Percentiles rank a stretch among this genome's conserved stretches.
These are phyloP conservation scores for Melastoma candidum DNA, from an alignment of 441 rosid species.

Conservation along the genomic window DNA sequence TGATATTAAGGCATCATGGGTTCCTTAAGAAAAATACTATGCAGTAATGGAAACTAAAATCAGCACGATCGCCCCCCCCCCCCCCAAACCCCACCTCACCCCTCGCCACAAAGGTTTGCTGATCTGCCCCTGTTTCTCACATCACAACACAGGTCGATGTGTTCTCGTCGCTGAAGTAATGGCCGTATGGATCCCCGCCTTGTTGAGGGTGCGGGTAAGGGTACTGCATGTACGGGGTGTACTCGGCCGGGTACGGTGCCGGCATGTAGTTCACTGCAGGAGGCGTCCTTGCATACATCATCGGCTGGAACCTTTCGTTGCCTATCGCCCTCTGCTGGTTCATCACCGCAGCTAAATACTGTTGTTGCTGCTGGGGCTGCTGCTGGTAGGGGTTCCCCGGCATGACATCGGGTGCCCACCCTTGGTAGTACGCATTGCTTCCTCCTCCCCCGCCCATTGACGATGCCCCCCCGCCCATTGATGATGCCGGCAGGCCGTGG, in stretches of 20 bases:
- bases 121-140: constrained; percentile 25
- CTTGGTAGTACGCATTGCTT: constrained; percentile 47
- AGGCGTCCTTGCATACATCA: constrained; percentile 16
- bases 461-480: constrained; percentile 7
- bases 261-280: constrained; percentile 16
- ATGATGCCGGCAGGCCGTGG: constrained; percentile 15
- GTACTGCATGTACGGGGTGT: neutral
- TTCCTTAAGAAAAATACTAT: too few species aligned
- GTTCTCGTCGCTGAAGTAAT: constrained; percentile 18
- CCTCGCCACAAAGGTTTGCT: too few species aligned
- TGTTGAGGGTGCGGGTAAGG: constrained; percentile 6
- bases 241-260: neutral
- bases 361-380: constrained; percentile 6
- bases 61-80: too few species aligned
- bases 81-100: too few species aligned
- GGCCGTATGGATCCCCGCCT: constrained; percentile 7
- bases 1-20: too few species aligned
- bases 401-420: constrained; percentile 18
- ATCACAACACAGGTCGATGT: constrained; percentile 51
- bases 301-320: constrained; percentile 18
- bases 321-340: constrained; percentile 15
- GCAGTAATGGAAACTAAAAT: too few species aligned
- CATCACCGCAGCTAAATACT: constrained; percentile 13
- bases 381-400: constrained; percentile 12
- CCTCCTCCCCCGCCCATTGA: neutral